Base-by-base conservation (phyloP, 1,139 yeast genomes). In the Kodamaea plutei region DNA sequence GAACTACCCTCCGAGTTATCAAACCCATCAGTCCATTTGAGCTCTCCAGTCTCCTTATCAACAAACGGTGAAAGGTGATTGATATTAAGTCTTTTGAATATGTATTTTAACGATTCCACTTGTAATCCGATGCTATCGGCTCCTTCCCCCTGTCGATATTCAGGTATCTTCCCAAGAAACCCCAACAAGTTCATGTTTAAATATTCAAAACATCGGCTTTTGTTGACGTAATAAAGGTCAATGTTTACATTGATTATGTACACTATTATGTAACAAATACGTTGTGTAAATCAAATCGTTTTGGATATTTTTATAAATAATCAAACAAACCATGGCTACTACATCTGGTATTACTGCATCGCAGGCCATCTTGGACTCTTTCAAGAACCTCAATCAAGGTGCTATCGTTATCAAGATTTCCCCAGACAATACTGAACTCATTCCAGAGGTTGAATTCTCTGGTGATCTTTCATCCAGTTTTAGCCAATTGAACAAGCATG, bases 301-400 rank as follows among this genome's bases (percentile, higher is more conserved):
- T n/a, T n/a, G n/a, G n/a, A n/a, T n/a, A n/a, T n/a, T n/a, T n/a
- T n/a, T n/a, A n/a, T n/a, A n/a, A n/a, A n/a, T n/a, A n/a, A n/a
- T n/a, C n/a, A n/a, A n/a, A n/a, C n/a, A n/a, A n/a, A n/a, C n/a
- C n/a, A 78, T 81, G 89, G 78, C 89, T 0, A 74, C 76, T 24
- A 83, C 78, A 54, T 80, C 88, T 8, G 89, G 89, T 36, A 82
- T 82, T 30, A 54, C 67, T 2, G 75, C 82, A 11, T 65, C 73
- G 20, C 55, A 56, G 29, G 62, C 56, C n/a, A 58, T 76, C 10
- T 40, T 71, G 15, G 51, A 51, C 2, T 40, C 62, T 14, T 57
- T 58, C 51, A 58, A 55, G 38, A 33, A 41, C 30, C 42, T 51
- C 33, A 14, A 43, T 10, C 22, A 35, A 6, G 47, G 50, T 5